Evolutionary conservation across 2,329 filamentous ascomycete genomes (phyloP).

Genomic region (Sclerotinia trifoliorum): DNA sequence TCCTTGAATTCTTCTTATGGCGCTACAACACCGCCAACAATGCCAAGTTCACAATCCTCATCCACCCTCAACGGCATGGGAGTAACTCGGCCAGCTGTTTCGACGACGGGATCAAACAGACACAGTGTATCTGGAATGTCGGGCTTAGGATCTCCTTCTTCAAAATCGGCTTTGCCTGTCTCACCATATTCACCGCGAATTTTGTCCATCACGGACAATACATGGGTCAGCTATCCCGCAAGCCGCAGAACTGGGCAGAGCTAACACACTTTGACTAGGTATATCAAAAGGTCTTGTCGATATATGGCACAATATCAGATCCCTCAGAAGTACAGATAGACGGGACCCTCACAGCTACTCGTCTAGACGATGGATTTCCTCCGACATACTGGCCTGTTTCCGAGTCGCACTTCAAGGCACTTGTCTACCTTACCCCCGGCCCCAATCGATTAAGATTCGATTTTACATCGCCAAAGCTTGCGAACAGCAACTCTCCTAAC

Average conservation of each 20-base stretch:
- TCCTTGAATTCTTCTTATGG: conserved; percentile 49
- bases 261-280: conserved; percentile 54
- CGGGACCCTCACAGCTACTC: conserved; percentile 74
- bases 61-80: conserved; percentile 62
- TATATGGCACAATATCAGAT: conserved; percentile 80
- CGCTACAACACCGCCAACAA: conserved; percentile 53
- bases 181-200: conserved; percentile 82
- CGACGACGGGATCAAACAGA: conserved; percentile 48
- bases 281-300: conserved; percentile 83
- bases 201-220: conserved; percentile 74
- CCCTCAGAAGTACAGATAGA: conserved; percentile 66
- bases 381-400: conserved; percentile 81
- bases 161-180: conserved; percentile 57
- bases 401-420: conserved; percentile 86
- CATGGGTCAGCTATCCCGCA: conserved; percentile 61
- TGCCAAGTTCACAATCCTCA: conserved; percentile 50
- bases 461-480: conserved; percentile 79
- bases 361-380: conserved; percentile 83
- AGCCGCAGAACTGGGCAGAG: background rate
- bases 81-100: conserved; percentile 47
- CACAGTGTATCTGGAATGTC: conserved; percentile 65
- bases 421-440: conserved; percentile 87
- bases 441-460: conserved; percentile 87
- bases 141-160: conserved; percentile 55
- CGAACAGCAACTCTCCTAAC: conserved; percentile 63